Evolutionary conservation across 2,329 filamentous ascomycete species (phyloP).

Genomic region (Claviceps pusilla): DNA sequence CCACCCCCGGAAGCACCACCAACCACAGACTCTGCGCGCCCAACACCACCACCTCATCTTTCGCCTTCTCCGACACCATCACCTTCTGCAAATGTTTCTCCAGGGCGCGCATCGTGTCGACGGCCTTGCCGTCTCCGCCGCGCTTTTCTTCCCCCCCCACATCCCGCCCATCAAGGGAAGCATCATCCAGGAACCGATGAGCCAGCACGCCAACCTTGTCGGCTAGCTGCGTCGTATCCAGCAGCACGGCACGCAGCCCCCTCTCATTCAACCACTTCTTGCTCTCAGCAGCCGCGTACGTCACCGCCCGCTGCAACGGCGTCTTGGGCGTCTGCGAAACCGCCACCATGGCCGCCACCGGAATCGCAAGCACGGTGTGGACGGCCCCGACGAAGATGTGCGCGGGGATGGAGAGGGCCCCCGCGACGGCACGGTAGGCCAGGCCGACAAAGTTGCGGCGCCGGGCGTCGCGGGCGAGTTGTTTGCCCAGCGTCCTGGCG

Average conservation of each 20-base stretch:
- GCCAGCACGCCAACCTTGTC: constrained; percentile 16
- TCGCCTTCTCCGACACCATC: constrained; percentile 11
- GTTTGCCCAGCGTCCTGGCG: constrained; percentile 21
- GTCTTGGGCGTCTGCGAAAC: constrained; percentile 24
- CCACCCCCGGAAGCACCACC: constrained; percentile 12
- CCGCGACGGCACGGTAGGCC: constrained; percentile 21
- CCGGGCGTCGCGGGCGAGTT: constrained; percentile 21
- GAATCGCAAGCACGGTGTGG: constrained; percentile 20
- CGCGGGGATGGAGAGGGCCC: constrained; percentile 24
- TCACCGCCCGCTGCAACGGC: constrained; percentile 24
- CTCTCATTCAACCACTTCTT: constrained; percentile 26
- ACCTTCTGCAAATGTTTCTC: constrained; percentile 16
- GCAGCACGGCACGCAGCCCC: constrained; percentile 22
- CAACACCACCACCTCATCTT: constrained; percentile 11
- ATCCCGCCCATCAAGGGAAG: constrained; percentile 7
- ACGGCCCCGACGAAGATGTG: constrained; percentile 22
- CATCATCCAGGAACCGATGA: constrained; percentile 26
- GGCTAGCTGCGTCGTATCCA: constrained; percentile 19
- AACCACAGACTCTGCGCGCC: constrained; percentile 21
- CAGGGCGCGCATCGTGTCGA: constrained; percentile 13
- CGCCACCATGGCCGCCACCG: constrained; percentile 19
- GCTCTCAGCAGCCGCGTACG: constrained; percentile 28
- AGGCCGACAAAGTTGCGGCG: constrained; percentile 26
- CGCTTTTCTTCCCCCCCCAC: constrained; percentile 1
- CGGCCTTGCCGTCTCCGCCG: constrained; percentile 3